Evolutionary conservation across 2,329 filamentous ascomycete genomes (phyloP).

Genomic region (Cordyceps farinosa): DNA sequence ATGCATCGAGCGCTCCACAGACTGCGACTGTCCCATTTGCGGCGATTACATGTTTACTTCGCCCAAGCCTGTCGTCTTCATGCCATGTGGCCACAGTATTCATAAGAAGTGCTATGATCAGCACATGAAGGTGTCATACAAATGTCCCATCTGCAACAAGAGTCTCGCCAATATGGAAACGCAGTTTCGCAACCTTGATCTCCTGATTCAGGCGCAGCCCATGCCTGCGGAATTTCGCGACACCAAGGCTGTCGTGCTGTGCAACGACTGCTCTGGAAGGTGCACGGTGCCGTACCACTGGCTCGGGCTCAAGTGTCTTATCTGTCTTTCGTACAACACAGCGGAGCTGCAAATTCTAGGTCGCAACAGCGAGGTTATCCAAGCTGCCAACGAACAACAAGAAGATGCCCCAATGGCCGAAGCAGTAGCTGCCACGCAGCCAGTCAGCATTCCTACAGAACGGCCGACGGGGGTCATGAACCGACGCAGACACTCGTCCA

Average conservation of each 20-base stretch:
- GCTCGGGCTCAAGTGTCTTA: constrained; percentile 84
- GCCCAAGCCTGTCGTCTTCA: constrained; percentile 81
- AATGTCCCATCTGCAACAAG: constrained; percentile 94
- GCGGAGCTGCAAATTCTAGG: constrained; percentile 61
- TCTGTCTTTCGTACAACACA: constrained; percentile 68
- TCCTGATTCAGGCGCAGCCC: constrained; percentile 81
- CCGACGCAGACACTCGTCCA: constrained; percentile 39
- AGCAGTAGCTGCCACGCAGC: constrained; percentile 19
- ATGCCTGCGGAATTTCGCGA: constrained; percentile 84
- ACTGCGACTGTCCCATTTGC: constrained; percentile 96
- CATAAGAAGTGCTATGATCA: constrained; percentile 85
- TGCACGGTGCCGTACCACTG: constrained; percentile 89
- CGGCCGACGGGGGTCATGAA: constrained; percentile 20
- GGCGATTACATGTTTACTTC: constrained; percentile 96
- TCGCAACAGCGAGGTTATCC: constrained; percentile 29
- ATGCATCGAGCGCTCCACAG: constrained; percentile 89
- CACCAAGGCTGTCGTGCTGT: constrained; percentile 78
- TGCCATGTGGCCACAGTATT: constrained; percentile 94
- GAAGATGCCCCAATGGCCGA: constrained; percentile 14
- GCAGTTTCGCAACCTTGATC: constrained; percentile 86
- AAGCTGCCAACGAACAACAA: constrained; percentile 26
- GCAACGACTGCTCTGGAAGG: constrained; percentile 91
- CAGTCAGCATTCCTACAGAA: constrained; percentile 22
- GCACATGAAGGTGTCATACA: constrained; percentile 87
- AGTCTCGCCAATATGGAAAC: constrained; percentile 97